These are phyloP conservation scores for Polyporus arcularius DNA, from an alignment of 768 basidiomycete species.

Conservation along the genomic window DNA sequence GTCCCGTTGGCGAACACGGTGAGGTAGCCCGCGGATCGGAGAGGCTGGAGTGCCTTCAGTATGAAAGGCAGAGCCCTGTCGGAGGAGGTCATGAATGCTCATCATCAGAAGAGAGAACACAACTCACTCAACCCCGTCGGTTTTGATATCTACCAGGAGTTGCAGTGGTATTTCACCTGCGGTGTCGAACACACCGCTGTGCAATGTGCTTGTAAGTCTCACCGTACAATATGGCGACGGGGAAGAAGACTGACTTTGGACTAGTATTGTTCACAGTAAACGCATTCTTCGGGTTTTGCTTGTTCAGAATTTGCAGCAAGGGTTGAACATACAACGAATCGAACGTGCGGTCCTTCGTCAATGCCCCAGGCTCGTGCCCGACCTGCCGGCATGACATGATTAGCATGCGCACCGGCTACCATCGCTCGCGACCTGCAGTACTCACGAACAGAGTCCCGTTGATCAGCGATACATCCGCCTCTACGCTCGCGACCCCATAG, in stretches of 20 bases:
- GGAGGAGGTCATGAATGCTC: conserved; percentile 7
- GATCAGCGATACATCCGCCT: conserved; percentile 54
- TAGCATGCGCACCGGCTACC: background rate
- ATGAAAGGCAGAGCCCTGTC: conserved; percentile 45
- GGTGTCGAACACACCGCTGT: conserved; percentile 54
- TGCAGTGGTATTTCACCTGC: conserved; percentile 43
- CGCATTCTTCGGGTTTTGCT: conserved; percentile 42
- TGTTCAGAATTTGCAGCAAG: conserved; percentile 41
- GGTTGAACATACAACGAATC: conserved; percentile 51
- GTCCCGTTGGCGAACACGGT: conserved; percentile 47
- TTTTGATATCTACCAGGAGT: conserved; percentile 55
- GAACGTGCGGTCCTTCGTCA: conserved; percentile 45
- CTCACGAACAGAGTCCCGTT: conserved; percentile 46
- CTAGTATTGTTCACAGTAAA: conserved; percentile 43
- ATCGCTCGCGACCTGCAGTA: background rate
- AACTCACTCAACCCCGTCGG: conserved; percentile 46
- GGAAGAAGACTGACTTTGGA: conserved; percentile 38
- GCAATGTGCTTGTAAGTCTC: background rate
- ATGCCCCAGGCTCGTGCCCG: conserved; percentile 46
- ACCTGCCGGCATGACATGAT: conserved; percentile 30
- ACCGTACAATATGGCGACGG: background rate
- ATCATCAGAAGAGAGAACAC: background rate
- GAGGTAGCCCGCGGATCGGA: conserved; percentile 45
- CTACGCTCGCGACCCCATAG: conserved; percentile 51
- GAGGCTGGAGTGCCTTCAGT: conserved; percentile 44